These are phyloP conservation scores for Globisporangium alternatum DNA, from an alignment of 352 stramenopile genomes.

Conservation along the genomic window DNA sequence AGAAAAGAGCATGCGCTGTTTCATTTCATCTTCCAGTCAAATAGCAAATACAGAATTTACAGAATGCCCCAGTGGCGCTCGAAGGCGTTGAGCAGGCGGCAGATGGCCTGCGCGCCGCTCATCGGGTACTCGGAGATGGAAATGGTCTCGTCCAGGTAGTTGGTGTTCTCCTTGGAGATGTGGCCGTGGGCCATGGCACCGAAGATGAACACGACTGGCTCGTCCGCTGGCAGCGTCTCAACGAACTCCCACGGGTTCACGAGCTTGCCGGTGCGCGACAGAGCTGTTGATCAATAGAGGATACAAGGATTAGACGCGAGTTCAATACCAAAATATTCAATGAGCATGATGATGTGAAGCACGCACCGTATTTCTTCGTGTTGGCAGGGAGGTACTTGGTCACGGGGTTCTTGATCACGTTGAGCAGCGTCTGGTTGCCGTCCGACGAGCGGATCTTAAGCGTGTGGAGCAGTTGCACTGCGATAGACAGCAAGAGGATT, in stretches of 20 bases:
- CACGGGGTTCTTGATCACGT: slow-evolving; percentile 99
- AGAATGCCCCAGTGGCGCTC: slow-evolving; percentile 99
- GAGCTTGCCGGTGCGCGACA: slow-evolving; percentile 91
- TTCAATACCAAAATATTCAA: neutral
- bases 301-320: neutral
- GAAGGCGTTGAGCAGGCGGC: slow-evolving; percentile 95
- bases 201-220: slow-evolving; percentile 97
- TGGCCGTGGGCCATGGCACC: slow-evolving; percentile 97
- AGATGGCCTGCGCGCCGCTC: slow-evolving; percentile 96
- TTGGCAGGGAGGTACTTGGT: slow-evolving; percentile 96
- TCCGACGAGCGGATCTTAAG: slow-evolving; percentile 99
- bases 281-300: slow-evolving; percentile 36
- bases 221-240: slow-evolving; percentile 85
- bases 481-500: neutral
- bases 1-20: neutral
- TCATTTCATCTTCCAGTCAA: slow-evolving; percentile 7
- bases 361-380: slow-evolving; percentile 90
- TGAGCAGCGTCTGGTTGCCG: slow-evolving; percentile 95
- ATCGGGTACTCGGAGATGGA: slow-evolving; percentile 98
- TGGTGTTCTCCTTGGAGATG: slow-evolving; percentile 96
- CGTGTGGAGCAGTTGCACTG: slow-evolving; percentile 99
- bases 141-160: slow-evolving; percentile 97
- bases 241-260: slow-evolving; percentile 96
- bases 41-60: slow-evolving; percentile 49
- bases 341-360: neutral